Evolutionary conservation across 2,329 filamentous ascomycete genomes (phyloP).

Genomic region (Neofusicoccum umdonicola): DNA sequence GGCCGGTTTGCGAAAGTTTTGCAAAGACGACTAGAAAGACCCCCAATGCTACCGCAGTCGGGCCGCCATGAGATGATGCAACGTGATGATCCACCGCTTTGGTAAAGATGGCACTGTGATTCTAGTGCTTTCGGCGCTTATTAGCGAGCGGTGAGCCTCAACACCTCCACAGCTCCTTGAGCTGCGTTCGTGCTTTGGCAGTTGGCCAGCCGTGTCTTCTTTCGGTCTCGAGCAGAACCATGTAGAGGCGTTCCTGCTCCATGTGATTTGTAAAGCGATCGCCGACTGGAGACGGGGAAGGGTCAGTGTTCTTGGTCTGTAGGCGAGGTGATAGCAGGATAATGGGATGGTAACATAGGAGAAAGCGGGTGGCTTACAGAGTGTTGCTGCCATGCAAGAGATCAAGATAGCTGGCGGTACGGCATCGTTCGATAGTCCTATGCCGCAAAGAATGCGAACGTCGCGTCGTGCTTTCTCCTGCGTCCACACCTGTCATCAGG

Average conservation of each 20-base stretch:
- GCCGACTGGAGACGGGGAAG: background rate
- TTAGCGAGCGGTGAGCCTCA: too few relatives aligned
- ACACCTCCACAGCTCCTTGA: constrained; percentile 7
- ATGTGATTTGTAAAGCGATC: constrained; percentile 6
- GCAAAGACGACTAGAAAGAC: too few relatives aligned
- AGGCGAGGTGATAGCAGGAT: too few relatives aligned
- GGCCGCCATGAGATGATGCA: too few relatives aligned
- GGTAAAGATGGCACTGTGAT: too few relatives aligned
- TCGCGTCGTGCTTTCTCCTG: background rate
- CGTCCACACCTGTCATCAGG: background rate
- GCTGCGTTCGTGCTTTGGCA: background rate
- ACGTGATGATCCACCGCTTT: too few relatives aligned
- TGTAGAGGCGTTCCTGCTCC: background rate
- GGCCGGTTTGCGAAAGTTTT: background rate
- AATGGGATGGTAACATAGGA: too few relatives aligned
- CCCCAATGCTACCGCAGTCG: too few relatives aligned
- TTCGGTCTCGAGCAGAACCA: background rate
- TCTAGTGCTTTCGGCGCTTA: too few relatives aligned
- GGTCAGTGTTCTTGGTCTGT: too few relatives aligned
- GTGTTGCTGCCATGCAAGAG: constrained; percentile 36
- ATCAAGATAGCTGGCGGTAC: constrained; percentile 35
- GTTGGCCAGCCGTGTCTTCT: constrained; percentile 5
- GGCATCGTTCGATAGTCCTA: constrained; percentile 33
- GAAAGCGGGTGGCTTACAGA: constrained; percentile 23
- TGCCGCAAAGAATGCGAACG: constrained; percentile 35